Evolutionary conservation across 176 grass and related monocot genomes (phyloP).

Genomic region (Oryza longistaminata): DNA sequence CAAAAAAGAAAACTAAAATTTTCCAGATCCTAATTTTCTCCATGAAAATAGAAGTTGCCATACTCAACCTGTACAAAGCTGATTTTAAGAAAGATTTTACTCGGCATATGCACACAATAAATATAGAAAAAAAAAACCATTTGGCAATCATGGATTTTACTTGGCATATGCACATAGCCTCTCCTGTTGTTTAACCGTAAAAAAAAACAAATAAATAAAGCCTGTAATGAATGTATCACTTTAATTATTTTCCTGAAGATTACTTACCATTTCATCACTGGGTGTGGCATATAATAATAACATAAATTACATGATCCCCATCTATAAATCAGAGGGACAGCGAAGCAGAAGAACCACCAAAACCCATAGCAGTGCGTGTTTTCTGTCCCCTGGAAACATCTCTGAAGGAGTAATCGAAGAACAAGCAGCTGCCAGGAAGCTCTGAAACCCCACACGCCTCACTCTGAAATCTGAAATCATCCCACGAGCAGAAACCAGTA

Average conservation of each 20-base stretch:
- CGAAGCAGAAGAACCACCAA: not conserved
- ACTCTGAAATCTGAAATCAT: not conserved
- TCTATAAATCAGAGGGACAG: slow-evolving; percentile 17
- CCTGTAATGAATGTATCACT: not conserved
- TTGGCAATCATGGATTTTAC: no score
- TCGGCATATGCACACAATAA: no score
- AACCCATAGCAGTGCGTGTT: not conserved
- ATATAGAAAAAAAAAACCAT: no score
- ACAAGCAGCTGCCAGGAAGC: slow-evolving; percentile 6
- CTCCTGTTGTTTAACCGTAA: not conserved
- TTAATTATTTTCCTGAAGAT: not conserved
- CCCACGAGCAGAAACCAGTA: not conserved
- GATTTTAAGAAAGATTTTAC: no score
- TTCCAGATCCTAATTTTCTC: no score
- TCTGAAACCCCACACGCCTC: no score
- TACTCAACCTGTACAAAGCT: not conserved
- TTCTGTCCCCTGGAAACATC: slow-evolving; percentile 14
- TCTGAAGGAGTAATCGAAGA: not conserved
- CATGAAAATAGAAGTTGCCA: no score
- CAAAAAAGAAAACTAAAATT: no score
- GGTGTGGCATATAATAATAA: not conserved
- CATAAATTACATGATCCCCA: not conserved
- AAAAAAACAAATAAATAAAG: not conserved
- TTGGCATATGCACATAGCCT: no score
- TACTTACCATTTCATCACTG: not conserved